A percentile compares a stretch with the other conserved stretches of the same genome.
Evolutionary conservation across 1,139 yeast genomes (phyloP).

Genomic region (Geotrichum fermentans): DNA sequence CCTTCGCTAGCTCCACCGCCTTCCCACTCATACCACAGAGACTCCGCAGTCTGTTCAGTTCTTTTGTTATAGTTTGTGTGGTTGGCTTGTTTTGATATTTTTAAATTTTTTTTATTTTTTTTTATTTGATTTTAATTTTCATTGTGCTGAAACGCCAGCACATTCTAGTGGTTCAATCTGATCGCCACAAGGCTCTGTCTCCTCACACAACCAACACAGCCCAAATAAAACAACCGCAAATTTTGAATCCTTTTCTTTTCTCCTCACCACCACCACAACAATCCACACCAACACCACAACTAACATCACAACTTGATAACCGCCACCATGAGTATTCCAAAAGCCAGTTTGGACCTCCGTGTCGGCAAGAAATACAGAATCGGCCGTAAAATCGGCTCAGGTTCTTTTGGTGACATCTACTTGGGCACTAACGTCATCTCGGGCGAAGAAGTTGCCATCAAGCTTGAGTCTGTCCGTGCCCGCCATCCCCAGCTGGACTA

Average conservation of each 20-base stretch:
- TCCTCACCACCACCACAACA: not conserved
- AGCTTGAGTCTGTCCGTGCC: conserved; percentile 82
- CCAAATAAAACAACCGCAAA: not conserved
- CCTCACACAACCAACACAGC: no score
- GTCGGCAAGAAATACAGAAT: conserved; percentile 93
- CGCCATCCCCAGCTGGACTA: conserved; percentile 96
- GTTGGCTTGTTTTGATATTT: no score
- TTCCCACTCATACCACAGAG: no score
- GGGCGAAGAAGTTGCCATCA: conserved; percentile 97
- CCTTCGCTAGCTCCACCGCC: no score
- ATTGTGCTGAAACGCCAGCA: conserved; percentile 16
- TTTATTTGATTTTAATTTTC: not conserved
- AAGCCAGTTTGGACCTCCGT: conserved; percentile 54
- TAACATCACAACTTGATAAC: not conserved
- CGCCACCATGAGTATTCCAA: not conserved
- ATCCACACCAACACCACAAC: not conserved
- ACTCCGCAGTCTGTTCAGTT: no score
- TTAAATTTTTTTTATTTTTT: not conserved
- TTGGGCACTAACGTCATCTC: conserved; percentile 83
- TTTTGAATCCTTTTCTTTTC: not conserved
- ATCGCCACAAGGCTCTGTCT: conserved; percentile 14
- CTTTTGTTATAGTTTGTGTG: no score
- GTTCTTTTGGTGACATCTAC: conserved; percentile 96
- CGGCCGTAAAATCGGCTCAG: conserved; percentile 95
- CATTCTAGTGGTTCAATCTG: conserved; percentile 13